Base-by-base conservation (phyloP, 208 protist species). In the Phytomonas sp. region DNA sequence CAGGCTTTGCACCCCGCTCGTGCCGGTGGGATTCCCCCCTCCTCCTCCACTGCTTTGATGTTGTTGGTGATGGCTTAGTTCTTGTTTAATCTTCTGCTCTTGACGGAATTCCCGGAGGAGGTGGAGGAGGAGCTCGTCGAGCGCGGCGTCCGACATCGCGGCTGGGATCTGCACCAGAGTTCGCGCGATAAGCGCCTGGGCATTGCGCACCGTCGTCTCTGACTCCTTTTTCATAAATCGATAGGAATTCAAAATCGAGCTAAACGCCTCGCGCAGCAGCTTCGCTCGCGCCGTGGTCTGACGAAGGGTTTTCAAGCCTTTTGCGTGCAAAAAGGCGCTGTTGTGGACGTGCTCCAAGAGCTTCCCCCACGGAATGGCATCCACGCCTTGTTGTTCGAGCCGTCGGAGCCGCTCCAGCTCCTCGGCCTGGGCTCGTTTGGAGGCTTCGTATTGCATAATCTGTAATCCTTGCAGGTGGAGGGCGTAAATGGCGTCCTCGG, bases 381-480 rank as follows among this genome's bases (percentile, higher is more conserved):
- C 85, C 30, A 94, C 84, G n/a, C 85, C 86, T 66, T 88, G 79
- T 23, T 76, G 83, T 62, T 94, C 88, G 63, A 91, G 76, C 52
- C 67, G 69, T 34, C 81, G 81, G 29, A 79, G 66, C 32, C 87
- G 85, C 65, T 88, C 78, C n/a, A 88, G 33, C 74, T 94, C 88
- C 45, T 84, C 88, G 26, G 72, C 66, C 66, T 94, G 88, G 3
- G 88, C 88, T 12, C 73, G 74, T 52, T 70, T 71, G n/a, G 85
- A 85, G 23, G 88, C 85, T 5, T 72, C 63, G 40, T 82, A 69
- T 79, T 94, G 88, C 81, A 88, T 87, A 64, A 73, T 45, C 40
- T 86, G 60, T 61, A 91, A 72, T 0, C 88, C 88, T 19, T 74
- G 71, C 26, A 76, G 63, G 73, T 94, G 88, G 26, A 82, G 32